These are phyloP conservation scores for Alternaria angustiovoidea DNA, from an alignment of 2,329 filamentous ascomycete species.

Conservation along the genomic window DNA sequence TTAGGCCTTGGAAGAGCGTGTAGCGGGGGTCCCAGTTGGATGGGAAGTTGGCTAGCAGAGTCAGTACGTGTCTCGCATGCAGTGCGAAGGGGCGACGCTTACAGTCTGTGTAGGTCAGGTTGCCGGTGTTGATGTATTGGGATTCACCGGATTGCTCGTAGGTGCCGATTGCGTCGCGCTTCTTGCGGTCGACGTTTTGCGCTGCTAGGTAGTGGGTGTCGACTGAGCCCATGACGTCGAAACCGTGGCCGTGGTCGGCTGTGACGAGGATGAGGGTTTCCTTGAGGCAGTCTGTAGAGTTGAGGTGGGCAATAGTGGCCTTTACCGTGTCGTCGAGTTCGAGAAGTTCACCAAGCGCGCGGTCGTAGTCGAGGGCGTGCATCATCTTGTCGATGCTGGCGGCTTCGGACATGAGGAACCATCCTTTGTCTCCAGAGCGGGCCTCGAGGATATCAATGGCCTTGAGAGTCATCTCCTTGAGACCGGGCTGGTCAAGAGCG, in stretches of 20 bases:
- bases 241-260: conserved; percentile 89
- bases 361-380: conserved; percentile 85
- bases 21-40: conserved; percentile 86
- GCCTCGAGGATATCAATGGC: conserved; percentile 79
- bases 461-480: conserved; percentile 91
- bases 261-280: conserved; percentile 82
- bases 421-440: conserved; percentile 72
- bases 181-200: conserved; percentile 71
- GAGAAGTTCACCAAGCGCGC: conserved; percentile 82
- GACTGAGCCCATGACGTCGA: conserved; percentile 83
- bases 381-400: conserved; percentile 91
- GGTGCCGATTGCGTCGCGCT: conserved; percentile 76
- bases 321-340: conserved; percentile 86
- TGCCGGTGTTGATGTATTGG: conserved; percentile 73
- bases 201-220: conserved; percentile 79
- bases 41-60: conserved; percentile 69
- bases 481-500: conserved; percentile 78
- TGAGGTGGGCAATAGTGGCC: conserved; percentile 75
- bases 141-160: conserved; percentile 78
- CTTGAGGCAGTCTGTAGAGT: conserved; percentile 70
- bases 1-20: conserved; percentile 76
- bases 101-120: conserved; percentile 64
- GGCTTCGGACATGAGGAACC: conserved; percentile 88
- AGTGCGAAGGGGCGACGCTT: background rate
- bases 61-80: background rate